These are phyloP conservation scores for Achaetomium macrosporum DNA, from an alignment of 2,329 filamentous ascomycete species.

Conservation along the genomic window DNA sequence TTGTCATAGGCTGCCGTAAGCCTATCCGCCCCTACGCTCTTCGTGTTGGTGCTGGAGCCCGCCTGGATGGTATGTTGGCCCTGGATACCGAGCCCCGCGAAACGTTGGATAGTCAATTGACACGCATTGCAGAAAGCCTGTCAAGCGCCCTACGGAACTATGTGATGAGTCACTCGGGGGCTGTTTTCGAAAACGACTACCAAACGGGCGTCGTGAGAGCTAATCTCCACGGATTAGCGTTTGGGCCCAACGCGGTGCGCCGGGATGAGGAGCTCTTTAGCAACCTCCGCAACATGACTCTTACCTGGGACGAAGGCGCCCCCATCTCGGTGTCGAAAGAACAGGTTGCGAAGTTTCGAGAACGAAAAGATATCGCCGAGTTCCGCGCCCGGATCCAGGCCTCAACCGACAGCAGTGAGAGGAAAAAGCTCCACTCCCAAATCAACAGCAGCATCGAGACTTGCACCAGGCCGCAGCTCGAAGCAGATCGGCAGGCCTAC, in stretches of 20 bases:
- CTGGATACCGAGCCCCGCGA: not conserved
- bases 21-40: slow-evolving; percentile 11
- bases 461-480: slow-evolving; percentile 10
- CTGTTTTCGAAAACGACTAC: slow-evolving; percentile 11
- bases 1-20: slow-evolving; percentile 9
- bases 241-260: slow-evolving; percentile 6
- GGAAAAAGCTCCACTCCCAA: slow-evolving; percentile 10
- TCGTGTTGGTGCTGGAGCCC: slow-evolving; percentile 10
- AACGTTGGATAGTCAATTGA: slow-evolving; percentile 1
- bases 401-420: slow-evolving; percentile 8
- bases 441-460: slow-evolving; percentile 7
- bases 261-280: slow-evolving; percentile 11
- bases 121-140: slow-evolving; percentile 3
- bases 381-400: slow-evolving; percentile 2
- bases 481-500: slow-evolving; percentile 10
- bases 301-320: slow-evolving; percentile 10
- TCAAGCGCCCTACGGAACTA: slow-evolving; percentile 13
- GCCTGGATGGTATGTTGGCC: slow-evolving; percentile 11
- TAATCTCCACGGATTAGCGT: slow-evolving; percentile 9
- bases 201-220: slow-evolving; percentile 5
- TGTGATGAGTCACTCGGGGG: slow-evolving; percentile 7
- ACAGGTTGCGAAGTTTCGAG: slow-evolving; percentile 9
- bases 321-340: slow-evolving; percentile 8
- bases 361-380: slow-evolving; percentile 12
- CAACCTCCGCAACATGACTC: slow-evolving; percentile 10